These are phyloP conservation scores for Talaromyces sp. DNA, from an alignment of 2,329 filamentous ascomycete species.

Conservation along the genomic window DNA sequence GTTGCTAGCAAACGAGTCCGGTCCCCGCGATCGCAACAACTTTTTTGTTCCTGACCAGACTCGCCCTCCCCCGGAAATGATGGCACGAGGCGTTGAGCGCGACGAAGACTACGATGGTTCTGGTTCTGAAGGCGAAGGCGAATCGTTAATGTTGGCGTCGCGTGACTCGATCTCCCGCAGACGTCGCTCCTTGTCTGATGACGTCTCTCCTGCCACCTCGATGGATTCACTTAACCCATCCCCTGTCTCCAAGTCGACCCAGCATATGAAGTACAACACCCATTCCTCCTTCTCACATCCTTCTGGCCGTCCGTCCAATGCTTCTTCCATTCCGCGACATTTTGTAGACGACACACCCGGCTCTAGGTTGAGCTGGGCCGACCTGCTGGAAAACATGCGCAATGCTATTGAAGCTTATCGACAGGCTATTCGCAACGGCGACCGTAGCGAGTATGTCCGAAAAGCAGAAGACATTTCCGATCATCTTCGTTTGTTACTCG, in stretches of 20 bases:
- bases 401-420: conserved; percentile 83
- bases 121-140: conserved; percentile 78
- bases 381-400: conserved; percentile 88
- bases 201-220: conserved; percentile 78
- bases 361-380: conserved; percentile 78
- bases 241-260: conserved; percentile 51
- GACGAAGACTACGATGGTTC: conserved; percentile 91
- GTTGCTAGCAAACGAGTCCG: conserved; percentile 69
- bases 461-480: conserved; percentile 98
- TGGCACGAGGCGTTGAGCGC: conserved; percentile 73
- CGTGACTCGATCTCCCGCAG: conserved; percentile 61
- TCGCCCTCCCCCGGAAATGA: conserved; percentile 81
- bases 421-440: conserved; percentile 76
- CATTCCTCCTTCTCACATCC: conserved; percentile 47
- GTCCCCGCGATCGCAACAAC: conserved; percentile 82
- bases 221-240: conserved; percentile 84
- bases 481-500: conserved; percentile 85
- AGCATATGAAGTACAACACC: conserved; percentile 23
- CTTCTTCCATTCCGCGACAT: conserved; percentile 59
- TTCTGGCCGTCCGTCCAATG: conserved; percentile 27
- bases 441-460: conserved; percentile 84
- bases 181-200: conserved; percentile 63
- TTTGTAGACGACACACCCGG: conserved; percentile 88
- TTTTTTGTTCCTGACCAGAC: conserved; percentile 85
- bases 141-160: conserved; percentile 63